These are phyloP conservation scores for Singerocomus inundabilis DNA, from an alignment of 1,284 basidiomycete genomes.

Conservation along the genomic window DNA sequence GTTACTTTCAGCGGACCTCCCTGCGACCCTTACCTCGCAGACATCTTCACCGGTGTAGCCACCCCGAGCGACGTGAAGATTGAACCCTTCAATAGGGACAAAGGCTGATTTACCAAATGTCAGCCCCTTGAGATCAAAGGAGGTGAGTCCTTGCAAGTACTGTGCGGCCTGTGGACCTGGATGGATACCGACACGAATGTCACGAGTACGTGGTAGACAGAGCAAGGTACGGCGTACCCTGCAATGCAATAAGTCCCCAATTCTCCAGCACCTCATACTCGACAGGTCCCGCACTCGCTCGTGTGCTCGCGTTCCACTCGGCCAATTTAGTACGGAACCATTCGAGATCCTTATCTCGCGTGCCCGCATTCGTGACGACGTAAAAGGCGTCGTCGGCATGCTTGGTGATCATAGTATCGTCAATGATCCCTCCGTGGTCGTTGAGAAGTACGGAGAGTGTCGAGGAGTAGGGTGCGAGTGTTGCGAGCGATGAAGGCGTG, in stretches of 20 bases:
- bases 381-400: slow-evolving; percentile 82
- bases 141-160: slow-evolving; percentile 73
- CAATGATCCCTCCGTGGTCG: slow-evolving; percentile 89
- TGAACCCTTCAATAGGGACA: slow-evolving; percentile 73
- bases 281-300: slow-evolving; percentile 57
- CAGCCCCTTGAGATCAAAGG: slow-evolving; percentile 68
- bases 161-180: slow-evolving; percentile 80
- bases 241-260: slow-evolving; percentile 90
- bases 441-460: slow-evolving; percentile 91
- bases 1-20: background rate
- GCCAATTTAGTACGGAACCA: slow-evolving; percentile 73
- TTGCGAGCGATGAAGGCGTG: slow-evolving; percentile 75
- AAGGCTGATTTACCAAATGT: slow-evolving; percentile 82
- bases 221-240: slow-evolving; percentile 50
- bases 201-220: background rate
- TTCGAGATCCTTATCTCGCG: slow-evolving; percentile 76
- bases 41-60: slow-evolving; percentile 99
- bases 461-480: slow-evolving; percentile 67
- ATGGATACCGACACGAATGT: background rate
- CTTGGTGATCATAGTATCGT: slow-evolving; percentile 89
- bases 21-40: slow-evolving; percentile 69
- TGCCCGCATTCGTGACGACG: slow-evolving; percentile 94
- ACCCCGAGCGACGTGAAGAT: slow-evolving; percentile 90
- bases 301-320: slow-evolving; percentile 70
- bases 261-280: slow-evolving; percentile 80